Evolutionary conservation across 208 protist species (phyloP).

Genomic region (Porcisia hertigi): DNA sequence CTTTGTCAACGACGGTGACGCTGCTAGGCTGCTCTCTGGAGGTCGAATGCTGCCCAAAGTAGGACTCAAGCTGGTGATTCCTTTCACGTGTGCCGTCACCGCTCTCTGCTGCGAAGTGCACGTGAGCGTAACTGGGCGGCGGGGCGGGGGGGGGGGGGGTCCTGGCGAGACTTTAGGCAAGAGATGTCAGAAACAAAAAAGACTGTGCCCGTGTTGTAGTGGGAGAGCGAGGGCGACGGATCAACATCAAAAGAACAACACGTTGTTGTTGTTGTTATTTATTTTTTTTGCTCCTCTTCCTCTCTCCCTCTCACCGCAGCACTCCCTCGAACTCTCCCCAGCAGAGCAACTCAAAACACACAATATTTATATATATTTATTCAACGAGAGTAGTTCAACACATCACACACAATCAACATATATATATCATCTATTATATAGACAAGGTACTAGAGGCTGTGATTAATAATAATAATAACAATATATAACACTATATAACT

Average conservation of each 20-base stretch:
- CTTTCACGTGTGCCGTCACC: not conserved
- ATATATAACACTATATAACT: not conserved
- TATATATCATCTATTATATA: not conserved
- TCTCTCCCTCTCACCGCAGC: not conserved
- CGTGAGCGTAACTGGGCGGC: not conserved
- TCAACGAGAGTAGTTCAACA: too few species aligned
- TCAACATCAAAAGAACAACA: not conserved
- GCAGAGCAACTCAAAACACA: not conserved
- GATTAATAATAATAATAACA: not conserved
- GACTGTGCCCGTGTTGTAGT: not conserved
- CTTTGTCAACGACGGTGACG: not conserved
- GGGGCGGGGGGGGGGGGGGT: not conserved
- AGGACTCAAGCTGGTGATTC: conserved; percentile 1
- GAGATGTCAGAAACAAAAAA: not conserved
- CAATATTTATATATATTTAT: not conserved
- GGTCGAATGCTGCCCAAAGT: not conserved
- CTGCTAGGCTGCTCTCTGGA: not conserved
- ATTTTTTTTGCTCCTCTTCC: not conserved
- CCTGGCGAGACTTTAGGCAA: not conserved
- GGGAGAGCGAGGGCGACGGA: not conserved
- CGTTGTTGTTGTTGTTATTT: not conserved
- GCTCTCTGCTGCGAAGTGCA: not conserved
- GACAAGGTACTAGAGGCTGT: not conserved
- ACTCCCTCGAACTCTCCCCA: not conserved
- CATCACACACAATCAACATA: too few species aligned